Conservation (phyloP, 345 rosid species). For the Cardiospermum halicacabum region DNA sequence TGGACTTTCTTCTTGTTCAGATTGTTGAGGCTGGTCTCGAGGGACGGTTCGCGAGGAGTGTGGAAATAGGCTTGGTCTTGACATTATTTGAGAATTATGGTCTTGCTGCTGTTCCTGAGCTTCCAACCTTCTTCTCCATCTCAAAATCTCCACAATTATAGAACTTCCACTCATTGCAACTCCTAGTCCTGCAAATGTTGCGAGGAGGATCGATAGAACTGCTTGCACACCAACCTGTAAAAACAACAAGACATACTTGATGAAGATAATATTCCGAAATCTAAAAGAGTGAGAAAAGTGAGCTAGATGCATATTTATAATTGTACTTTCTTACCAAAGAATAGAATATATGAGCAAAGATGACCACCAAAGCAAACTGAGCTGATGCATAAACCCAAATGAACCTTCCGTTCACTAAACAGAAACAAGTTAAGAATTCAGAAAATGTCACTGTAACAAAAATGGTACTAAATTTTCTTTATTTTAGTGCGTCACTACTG, state of each 20-base stretch:
- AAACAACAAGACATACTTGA: background rate
- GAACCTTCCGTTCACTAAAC: constrained; percentile 73
- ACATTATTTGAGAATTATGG: constrained; percentile 12
- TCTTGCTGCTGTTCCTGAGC: constrained; percentile 27
- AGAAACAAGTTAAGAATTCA: too few relatives aligned
- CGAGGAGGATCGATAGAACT: constrained; percentile 65
- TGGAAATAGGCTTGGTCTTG: constrained; percentile 31
- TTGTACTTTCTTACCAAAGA: constrained; percentile 54
- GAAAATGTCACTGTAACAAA: too few relatives aligned
- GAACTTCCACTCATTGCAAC: constrained; percentile 81
- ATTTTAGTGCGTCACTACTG: too few relatives aligned
- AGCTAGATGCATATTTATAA: too few relatives aligned
- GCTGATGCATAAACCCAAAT: constrained; percentile 81
- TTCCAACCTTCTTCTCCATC: constrained; percentile 64
- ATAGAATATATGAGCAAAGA: constrained; percentile 80
- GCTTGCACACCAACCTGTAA: constrained; percentile 61
- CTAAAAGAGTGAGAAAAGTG: background rate
- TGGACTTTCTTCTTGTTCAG: too few relatives aligned
- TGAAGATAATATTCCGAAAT: background rate
- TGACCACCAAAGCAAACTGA: constrained; percentile 79
- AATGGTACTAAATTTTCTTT: too few relatives aligned
- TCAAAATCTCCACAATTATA: constrained; percentile 63
- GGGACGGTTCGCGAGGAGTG: constrained; percentile 15
- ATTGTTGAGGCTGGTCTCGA: constrained; percentile 1
- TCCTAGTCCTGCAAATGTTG: constrained; percentile 84